Percentiles rank a stretch among this genome's conserved stretches.
Conservation (phyloP, 2,329 filamentous ascomycete species). For the Nemania serpens region DNA sequence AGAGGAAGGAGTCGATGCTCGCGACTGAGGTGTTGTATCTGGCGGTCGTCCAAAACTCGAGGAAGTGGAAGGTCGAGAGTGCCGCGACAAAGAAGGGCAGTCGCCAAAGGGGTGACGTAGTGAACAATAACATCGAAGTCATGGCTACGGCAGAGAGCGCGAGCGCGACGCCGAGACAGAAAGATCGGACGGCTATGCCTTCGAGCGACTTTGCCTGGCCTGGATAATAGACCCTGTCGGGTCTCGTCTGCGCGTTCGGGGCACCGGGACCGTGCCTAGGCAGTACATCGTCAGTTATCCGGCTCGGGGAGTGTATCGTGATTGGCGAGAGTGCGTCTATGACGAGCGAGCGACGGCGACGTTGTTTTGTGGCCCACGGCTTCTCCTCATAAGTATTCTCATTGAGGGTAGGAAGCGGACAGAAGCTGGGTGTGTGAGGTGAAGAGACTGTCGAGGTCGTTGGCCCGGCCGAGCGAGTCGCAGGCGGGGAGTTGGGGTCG, state of each 20-base stretch:
- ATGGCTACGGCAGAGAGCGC: conserved; percentile 44
- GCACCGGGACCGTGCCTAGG: conserved; percentile 42
- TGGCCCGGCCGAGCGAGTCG: neutral
- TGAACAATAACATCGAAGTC: conserved; percentile 42
- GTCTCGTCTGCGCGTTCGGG: conserved; percentile 36
- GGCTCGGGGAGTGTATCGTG: conserved; percentile 1
- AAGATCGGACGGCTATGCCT: conserved; percentile 63
- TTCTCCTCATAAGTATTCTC: conserved; percentile 34
- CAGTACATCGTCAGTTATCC: conserved; percentile 38
- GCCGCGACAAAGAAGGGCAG: conserved; percentile 68
- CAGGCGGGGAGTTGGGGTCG: neutral
- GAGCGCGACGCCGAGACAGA: conserved; percentile 56
- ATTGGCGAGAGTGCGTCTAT: conserved; percentile 12
- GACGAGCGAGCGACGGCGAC: conserved; percentile 29
- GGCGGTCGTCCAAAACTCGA: conserved; percentile 93
- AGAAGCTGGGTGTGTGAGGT: conserved; percentile 22
- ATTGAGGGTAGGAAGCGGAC: conserved; percentile 25
- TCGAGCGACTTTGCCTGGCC: conserved; percentile 61
- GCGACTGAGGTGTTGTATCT: conserved; percentile 78
- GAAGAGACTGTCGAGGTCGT: neutral
- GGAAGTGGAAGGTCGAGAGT: conserved; percentile 86
- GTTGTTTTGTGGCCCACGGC: conserved; percentile 37
- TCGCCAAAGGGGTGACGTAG: conserved; percentile 60
- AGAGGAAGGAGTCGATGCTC: conserved; percentile 75
- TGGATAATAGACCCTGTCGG: conserved; percentile 48